Evolutionary conservation across 1,284 basidiomycete genomes (phyloP), one percentile per base, ranked within the genome.

Genomic region (Fereydounia khargensis): DNA sequence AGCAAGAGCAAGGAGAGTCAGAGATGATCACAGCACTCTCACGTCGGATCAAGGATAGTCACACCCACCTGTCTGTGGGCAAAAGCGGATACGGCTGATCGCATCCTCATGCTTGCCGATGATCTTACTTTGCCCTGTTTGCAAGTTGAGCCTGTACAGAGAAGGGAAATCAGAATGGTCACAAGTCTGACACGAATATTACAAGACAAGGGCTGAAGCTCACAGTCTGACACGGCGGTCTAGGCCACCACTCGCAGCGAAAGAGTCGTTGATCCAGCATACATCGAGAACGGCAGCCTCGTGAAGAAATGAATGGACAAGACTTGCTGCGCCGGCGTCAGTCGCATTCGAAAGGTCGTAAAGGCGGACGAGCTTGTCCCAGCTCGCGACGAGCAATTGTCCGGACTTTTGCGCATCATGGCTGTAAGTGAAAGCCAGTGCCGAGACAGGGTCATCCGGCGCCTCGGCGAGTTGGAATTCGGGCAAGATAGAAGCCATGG

Each of bases 211-310:
- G n/a, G n/a, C n/a, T n/a, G n/a, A n/a, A n/a, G 46, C 56, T 37
- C 42, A 59, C 38, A 75, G 38, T 0, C 73, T 38, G 0, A 75
- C 61, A 8, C 73, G 44, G 1, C 73, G 50, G 39, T 75, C 73
- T 3, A 74, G 39, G 7, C 61, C 35, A 0, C 56, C 73, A 14
- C 61, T 65, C 3, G 73, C 73, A 3, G 68, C 73, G 1, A 66
- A 41, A 3, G 23, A 23, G 17, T 57, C 47, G 17, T 35, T 52
- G 35, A 75, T 54, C 45, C 65, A 75, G 31, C 68, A 69, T 1
- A 66, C 64, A n/a, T 75, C 72, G 0, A 75, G 51, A 5, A 74
- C 72, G 0, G 73, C 54, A 1, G 72, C 73, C 9, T 67, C 64
- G 35, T 74, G 71, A 31, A 47, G 17, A 16, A 73, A 73, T 3